Conservation (phyloP, 2,329 filamentous ascomycete species). For the Monosporascus sp. region DNA sequence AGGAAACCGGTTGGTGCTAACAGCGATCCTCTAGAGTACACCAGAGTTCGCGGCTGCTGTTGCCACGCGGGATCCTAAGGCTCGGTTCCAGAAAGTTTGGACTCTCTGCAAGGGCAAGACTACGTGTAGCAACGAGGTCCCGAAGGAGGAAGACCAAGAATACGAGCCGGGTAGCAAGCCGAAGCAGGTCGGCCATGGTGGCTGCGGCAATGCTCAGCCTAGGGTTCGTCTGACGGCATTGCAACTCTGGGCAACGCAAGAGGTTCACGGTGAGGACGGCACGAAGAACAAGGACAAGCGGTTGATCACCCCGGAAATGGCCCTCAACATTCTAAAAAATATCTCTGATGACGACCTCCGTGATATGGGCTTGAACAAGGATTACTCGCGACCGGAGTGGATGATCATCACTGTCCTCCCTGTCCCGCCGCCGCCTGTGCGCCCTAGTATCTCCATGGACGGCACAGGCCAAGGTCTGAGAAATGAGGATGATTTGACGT, state of each 20-base stretch:
- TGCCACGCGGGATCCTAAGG: constrained; percentile 83
- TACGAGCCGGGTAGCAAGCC: constrained; percentile 55
- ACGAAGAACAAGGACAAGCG: constrained; percentile 71
- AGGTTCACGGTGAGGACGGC: constrained; percentile 74
- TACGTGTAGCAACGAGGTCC: constrained; percentile 75
- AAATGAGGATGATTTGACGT: constrained; percentile 97
- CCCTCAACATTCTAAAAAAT: constrained; percentile 78
- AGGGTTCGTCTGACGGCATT: constrained; percentile 82
- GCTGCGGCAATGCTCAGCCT: constrained; percentile 88
- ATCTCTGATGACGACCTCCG: constrained; percentile 77
- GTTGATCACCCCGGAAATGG: constrained; percentile 75
- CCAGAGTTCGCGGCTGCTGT: constrained; percentile 78
- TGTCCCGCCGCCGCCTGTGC: constrained; percentile 90
- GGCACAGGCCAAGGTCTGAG: constrained; percentile 87
- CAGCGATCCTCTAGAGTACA: constrained; percentile 63
- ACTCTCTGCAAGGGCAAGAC: constrained; percentile 84
- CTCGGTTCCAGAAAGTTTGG: constrained; percentile 90
- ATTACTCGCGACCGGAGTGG: constrained; percentile 96
- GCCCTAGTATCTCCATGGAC: constrained; percentile 95
- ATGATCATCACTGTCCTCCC: constrained; percentile 95
- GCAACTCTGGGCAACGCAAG: constrained; percentile 70
- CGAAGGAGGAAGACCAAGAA: constrained; percentile 63
- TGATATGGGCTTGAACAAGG: constrained; percentile 85
- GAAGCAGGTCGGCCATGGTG: constrained; percentile 65
- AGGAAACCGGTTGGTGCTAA: constrained; percentile 55